Conservation (phyloP, 148 eudicot genomes). For the Rhododendron ovatum region DNA sequence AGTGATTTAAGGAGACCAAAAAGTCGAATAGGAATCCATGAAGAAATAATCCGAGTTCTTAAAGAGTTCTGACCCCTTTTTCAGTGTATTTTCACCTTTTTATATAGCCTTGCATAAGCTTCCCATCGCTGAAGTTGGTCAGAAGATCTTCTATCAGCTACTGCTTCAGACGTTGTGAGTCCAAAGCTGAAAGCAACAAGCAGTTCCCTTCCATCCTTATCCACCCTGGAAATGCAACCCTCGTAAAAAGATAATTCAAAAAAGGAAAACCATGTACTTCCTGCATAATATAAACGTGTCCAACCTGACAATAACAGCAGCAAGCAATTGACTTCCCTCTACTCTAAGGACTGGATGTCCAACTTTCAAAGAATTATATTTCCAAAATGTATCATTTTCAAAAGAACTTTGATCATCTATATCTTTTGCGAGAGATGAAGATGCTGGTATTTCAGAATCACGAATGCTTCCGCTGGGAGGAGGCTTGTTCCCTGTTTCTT, state of each 20-base stretch:
- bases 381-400: conserved; percentile 39
- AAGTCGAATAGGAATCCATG: conserved; percentile 3
- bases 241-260: conserved; percentile 1
- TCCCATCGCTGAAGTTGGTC: conserved; percentile 81
- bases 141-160: conserved; percentile 77
- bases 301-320: conserved; percentile 85
- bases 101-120: conserved; percentile 81
- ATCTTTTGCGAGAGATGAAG: conserved; percentile 42
- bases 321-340: conserved; percentile 89
- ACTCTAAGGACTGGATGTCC: conserved; percentile 92
- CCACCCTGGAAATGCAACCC: conserved; percentile 54
- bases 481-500: conserved; percentile 58
- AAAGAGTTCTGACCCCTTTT: background rate
- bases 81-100: conserved; percentile 48
- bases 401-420: conserved; percentile 39
- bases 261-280: background rate
- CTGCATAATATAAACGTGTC: background rate
- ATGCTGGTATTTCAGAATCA: conserved; percentile 35
- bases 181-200: conserved; percentile 94
- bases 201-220: conserved; percentile 75
- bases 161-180: conserved; percentile 81
- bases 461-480: conserved; percentile 29
- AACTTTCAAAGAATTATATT: conserved; percentile 54
- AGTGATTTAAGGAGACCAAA: background rate
- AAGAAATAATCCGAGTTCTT: background rate